These are phyloP conservation scores for Malassezia globosa DNA, from an alignment of 1,284 basidiomycete genomes.

Conservation along the genomic window DNA sequence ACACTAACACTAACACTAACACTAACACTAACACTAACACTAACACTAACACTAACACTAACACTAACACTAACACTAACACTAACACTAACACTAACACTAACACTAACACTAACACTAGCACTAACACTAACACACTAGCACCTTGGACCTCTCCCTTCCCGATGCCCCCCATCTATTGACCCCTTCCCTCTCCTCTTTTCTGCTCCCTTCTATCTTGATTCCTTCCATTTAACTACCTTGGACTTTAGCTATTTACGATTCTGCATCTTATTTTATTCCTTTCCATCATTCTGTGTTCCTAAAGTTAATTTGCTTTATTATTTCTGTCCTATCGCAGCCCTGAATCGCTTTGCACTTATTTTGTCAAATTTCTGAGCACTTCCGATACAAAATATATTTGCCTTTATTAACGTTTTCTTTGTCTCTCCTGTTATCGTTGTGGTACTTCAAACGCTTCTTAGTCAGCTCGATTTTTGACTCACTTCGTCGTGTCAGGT, in stretches of 20 bases:
- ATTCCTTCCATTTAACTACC: neutral
- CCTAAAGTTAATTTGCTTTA: neutral
- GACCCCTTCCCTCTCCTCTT: neutral
- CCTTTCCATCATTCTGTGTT: neutral
- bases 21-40: slow-evolving; percentile 21
- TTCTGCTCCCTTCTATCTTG: neutral
- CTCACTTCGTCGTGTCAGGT: too few relatives aligned
- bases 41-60: slow-evolving; percentile 23
- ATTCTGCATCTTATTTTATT: neutral
- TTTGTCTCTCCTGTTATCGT: too few relatives aligned
- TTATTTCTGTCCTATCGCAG: neutral
- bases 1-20: slow-evolving; percentile 20
- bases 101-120: neutral
- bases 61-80: slow-evolving; percentile 19
- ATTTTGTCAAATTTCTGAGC: too few relatives aligned
- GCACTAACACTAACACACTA: neutral
- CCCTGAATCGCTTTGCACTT: too few relatives aligned
- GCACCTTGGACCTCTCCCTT: neutral
- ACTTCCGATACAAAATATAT: too few relatives aligned
- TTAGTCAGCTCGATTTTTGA: too few relatives aligned
- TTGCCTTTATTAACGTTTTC: too few relatives aligned
- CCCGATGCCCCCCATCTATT: neutral
- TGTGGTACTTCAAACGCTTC: too few relatives aligned
- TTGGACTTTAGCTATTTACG: too few relatives aligned
- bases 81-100: slow-evolving; percentile 1